Base-by-base conservation (phyloP, 345 rosid species). In the Brassica carinata region DNA sequence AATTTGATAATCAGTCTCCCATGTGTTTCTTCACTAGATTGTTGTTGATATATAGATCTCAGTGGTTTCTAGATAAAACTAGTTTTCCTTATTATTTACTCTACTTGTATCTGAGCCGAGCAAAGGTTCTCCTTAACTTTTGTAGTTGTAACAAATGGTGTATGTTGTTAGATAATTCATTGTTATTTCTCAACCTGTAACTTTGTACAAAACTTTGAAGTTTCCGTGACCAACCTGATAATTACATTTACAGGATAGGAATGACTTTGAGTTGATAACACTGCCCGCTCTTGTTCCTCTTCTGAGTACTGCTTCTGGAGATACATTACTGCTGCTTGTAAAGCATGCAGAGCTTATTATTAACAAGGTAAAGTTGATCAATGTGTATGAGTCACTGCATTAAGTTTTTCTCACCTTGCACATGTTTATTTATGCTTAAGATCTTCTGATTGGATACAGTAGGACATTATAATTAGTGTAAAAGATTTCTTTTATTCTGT, bases 201-300 rank as follows among this genome's bases (percentile, higher is more conserved):
- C 36, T 55, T 55, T 55, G 34, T 74, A 2, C 48, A 75, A 29
- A 65, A 66, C 2, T 3, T 19, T n/a, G n/a, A 31, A 11, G 14
- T 33, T 23, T 64, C 62, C 13, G 2, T 27, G 30, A 45, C 33
- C 38, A 74, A 33, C 5, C 43, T 45, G 23, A 43, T 61, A 18
- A 67, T 55, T 18, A 57, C 68, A 27, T 57, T 85, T 83, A 88
- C 83, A 96, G 99, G 99, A 90, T 74, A 93, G 87, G 87, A 86
- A 66, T 82, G 99, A 96, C 81, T 96, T 96, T 67, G 95, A 93
- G 89, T 87, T 92, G 75, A 88, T 88, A 69, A 96, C 99, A n/a
- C 86, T 93, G 17, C 98, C 99, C 36, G 97, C 97, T 84, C 98
- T 96, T 58, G 85, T 90, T 77, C 99, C 99, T 72, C 92, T 93